Base-by-base conservation (phyloP, 78 protist species). In the Trichosphaerium sp. region DNA sequence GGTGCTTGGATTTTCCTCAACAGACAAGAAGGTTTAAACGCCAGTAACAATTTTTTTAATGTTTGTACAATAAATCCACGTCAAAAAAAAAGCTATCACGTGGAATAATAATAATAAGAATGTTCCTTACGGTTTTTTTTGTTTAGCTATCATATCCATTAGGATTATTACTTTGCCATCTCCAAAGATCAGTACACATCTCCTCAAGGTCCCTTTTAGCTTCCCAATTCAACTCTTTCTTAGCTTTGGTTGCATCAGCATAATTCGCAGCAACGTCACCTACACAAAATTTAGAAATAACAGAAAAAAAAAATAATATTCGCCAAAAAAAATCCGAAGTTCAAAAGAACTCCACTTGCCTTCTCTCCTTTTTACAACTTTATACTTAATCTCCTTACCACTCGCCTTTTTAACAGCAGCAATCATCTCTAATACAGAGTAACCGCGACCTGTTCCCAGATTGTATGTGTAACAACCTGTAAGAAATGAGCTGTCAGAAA, bases 361-460 rank as follows among this genome's bases (percentile, higher is more conserved):
- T 3, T 65, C 74, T 58, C 82, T 66, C 31, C 82, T 26, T 1
- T 51, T 23, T n/a, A 74, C 76, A 40, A 82, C 29, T 41, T 54
- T 5, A 52, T 79, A 74, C 2, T 69, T 42, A 38, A 91, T 60
- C 29, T 31, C 31, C n/a, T 42, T 37, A 0, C 91, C 93, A n/a
- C 73, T 44, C 29, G 88, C 92, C 65, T 80, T 71, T 40, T 57
- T 67, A 42, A 82, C 38, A 14, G 95, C 95, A 34, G 15, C 23
- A n/a, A 83, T 54, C 87, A 93, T 86, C 42, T 93, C 94, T 1
- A 91, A 51, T n/a, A 93, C 97, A 34, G 90, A 75, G 68, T 52
- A 56, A 26, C 95, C 95, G 26, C 39, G 55, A 40, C 97, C 97
- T 4, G 92, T 88, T 34, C 97, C 97, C n/a, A 93, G 82, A 59